Evolutionary conservation across 768 basidiomycete genomes (phyloP), one percentile per base, ranked within the genome.

Genomic region (Calvatia gigantea): DNA sequence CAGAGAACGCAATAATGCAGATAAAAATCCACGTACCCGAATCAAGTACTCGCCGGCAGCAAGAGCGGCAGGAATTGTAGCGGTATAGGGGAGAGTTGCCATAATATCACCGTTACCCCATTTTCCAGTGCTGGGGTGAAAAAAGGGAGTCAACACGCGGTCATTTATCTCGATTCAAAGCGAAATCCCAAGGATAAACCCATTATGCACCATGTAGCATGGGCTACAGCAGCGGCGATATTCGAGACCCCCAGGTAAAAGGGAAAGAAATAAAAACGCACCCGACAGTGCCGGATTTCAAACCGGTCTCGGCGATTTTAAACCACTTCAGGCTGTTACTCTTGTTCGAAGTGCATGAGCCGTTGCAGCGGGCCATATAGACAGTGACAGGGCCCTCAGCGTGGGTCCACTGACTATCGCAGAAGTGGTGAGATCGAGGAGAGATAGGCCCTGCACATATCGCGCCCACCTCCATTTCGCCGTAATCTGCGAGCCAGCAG

Each of bases 21-120:
- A 35, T 3, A 19, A 15, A 17, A 25, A 48, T 4, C 44, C 33
- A 58, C 62, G n/a, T 57, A 69, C 69, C 53, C 72, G 65, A 60
- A 72, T 71, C 60, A 73, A 64, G 59, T 73, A 71, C 55, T 73
- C 66, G 6, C 70, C 69, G 23, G 66, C 65, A 17, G 69, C 69
- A 33, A 72, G 62, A 6, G 63, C 49, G 19, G 67, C 61, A n/a
- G 72, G 72, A 58, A 72, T 71, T 31, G 65, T 71, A 0, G 67
- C 59, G 35, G 68, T 67, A 56, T 67, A 70, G 11, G 62, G 44
- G 33, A 71, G 66, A 9, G 65, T 62, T 23, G 67, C 56, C 59
- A 65, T 59, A 25, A 72, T 59, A 17, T 66, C 46, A 14, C 66
- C 69, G 32, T 63, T 68, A 41, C 67, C 70, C 70, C 68, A 71